Percentiles rank a stretch among this genome's conserved stretches.
phyloP scores from a whole-genome alignment of 1,139 yeast genomes.

The Suhomyces atakaporum region DNA sequence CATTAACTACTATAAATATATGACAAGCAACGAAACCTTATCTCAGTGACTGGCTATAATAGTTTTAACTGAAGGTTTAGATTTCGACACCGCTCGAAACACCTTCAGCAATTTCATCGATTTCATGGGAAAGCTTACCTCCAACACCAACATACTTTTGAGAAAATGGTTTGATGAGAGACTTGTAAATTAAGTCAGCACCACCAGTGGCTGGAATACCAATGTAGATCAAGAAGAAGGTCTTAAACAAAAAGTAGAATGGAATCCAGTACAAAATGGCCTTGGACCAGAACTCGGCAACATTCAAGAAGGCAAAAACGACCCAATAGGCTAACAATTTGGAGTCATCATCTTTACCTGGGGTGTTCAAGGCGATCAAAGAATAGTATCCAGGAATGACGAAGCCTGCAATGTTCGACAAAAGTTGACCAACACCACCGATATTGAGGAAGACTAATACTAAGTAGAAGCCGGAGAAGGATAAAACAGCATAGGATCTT shows the following conservation, averaged over 20 bases:
- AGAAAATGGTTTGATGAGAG: constrained; percentile 71
- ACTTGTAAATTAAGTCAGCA: constrained; percentile 67
- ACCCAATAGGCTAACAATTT: constrained; percentile 95
- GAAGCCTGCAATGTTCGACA: constrained; percentile 90
- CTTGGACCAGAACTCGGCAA: constrained; percentile 93
- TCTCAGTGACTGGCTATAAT: no score
- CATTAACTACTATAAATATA: no score
- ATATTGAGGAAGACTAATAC: constrained; percentile 80
- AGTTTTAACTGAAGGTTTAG: constrained; percentile 20
- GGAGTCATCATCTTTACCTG: constrained; percentile 71
- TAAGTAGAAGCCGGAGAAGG: constrained; percentile 63
- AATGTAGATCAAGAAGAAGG: constrained; percentile 81
- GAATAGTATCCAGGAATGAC: constrained; percentile 91
- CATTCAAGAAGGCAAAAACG: constrained; percentile 87
- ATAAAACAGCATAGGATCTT: constrained; percentile 81
- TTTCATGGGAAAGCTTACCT: constrained; percentile 23
- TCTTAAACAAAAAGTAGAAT: constrained; percentile 92
- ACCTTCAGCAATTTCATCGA: constrained; percentile 52
- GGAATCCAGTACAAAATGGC: constrained; percentile 94
- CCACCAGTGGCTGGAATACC: constrained; percentile 90
- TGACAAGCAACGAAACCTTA: no score
- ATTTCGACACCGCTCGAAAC: constrained; percentile 46
- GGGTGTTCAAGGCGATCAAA: constrained; percentile 76
- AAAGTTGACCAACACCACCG: constrained; percentile 91
- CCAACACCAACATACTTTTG: constrained; percentile 52